phyloP scores from a whole-genome alignment of 2,329 filamentous ascomycete genomes.

The Alternaria alternata region DNA sequence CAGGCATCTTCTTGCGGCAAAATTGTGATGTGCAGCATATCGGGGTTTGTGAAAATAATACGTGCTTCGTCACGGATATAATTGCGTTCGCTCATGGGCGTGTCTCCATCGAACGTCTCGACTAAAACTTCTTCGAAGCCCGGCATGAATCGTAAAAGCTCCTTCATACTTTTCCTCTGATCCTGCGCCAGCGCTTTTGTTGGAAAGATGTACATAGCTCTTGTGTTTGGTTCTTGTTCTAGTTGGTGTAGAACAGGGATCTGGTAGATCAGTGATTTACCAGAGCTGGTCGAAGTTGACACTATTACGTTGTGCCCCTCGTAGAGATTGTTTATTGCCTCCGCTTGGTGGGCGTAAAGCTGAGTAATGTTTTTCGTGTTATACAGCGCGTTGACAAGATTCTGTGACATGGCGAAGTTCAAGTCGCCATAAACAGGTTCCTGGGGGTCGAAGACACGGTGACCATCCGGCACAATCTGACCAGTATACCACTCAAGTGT shows the following conservation, averaged over 20 bases:
- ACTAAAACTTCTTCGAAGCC: constrained; percentile 78
- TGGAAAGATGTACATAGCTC: constrained; percentile 97
- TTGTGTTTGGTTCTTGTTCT: constrained; percentile 76
- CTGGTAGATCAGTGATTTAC: constrained; percentile 98
- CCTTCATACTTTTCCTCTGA: constrained; percentile 85
- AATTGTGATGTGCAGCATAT: constrained; percentile 96
- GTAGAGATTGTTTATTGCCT: constrained; percentile 88
- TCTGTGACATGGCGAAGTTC: constrained; percentile 85
- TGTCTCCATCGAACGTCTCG: constrained; percentile 97
- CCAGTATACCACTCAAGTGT: constrained; percentile 85
- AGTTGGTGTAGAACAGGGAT: constrained; percentile 88
- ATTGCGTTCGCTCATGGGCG: constrained; percentile 79
- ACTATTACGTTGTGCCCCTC: constrained; percentile 88
- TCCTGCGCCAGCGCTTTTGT: constrained; percentile 97
- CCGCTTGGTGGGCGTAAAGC: constrained; percentile 90
- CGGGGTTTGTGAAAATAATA: constrained; percentile 96
- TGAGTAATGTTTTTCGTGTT: constrained; percentile 87
- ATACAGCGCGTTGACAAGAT: constrained; percentile 93
- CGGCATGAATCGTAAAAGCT: constrained; percentile 82
- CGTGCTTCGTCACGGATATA: constrained; percentile 84
- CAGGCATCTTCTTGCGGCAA: constrained; percentile 90
- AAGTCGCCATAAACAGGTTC: constrained; percentile 83
- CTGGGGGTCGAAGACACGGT: constrained; percentile 88
- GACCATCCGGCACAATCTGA: constrained; percentile 92
- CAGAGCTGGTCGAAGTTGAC: constrained; percentile 93